Percentiles rank a stretch among this genome's conserved stretches.
phyloP scores from a whole-genome alignment of 2,329 filamentous ascomycete species.

The Colletotrichum tanaceti region DNA sequence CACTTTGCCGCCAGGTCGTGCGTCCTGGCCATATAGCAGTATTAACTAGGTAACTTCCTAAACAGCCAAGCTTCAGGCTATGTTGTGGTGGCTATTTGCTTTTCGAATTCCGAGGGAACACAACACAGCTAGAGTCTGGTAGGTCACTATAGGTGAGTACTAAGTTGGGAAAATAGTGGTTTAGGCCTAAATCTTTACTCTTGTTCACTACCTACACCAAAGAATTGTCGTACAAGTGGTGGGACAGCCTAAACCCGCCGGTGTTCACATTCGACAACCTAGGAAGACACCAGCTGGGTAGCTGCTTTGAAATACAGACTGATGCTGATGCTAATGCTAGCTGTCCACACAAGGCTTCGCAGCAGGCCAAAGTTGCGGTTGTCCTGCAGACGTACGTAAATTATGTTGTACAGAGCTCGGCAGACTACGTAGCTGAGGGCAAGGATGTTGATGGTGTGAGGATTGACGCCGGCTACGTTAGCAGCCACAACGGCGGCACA shows the following conservation, averaged over 20 bases:
- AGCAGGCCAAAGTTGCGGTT: constrained; percentile 52
- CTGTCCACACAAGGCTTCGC: constrained; percentile 54
- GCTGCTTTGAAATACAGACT: constrained; percentile 58
- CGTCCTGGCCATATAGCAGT: background rate
- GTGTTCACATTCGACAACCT: background rate
- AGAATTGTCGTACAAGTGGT: background rate
- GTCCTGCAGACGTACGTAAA: constrained; percentile 58
- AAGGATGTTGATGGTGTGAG: constrained; percentile 54
- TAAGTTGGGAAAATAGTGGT: no score
- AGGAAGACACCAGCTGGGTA: constrained; percentile 41
- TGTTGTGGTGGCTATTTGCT: background rate
- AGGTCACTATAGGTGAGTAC: no score
- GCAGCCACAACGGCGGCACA: constrained; percentile 58
- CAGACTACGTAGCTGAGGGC: constrained; percentile 54
- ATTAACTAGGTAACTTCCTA: background rate
- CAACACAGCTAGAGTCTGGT: no score
- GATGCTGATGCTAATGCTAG: constrained; percentile 49
- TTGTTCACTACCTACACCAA: background rate
- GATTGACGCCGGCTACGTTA: constrained; percentile 56
- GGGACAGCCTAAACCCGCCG: background rate
- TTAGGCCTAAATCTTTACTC: no score
- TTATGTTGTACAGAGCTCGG: constrained; percentile 55
- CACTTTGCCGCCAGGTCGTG: constrained; percentile 5
- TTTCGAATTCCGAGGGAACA: background rate
- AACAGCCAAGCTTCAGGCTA: background rate